Conservation (phyloP, 345 rosid genomes). For the Balakata baccata region DNA sequence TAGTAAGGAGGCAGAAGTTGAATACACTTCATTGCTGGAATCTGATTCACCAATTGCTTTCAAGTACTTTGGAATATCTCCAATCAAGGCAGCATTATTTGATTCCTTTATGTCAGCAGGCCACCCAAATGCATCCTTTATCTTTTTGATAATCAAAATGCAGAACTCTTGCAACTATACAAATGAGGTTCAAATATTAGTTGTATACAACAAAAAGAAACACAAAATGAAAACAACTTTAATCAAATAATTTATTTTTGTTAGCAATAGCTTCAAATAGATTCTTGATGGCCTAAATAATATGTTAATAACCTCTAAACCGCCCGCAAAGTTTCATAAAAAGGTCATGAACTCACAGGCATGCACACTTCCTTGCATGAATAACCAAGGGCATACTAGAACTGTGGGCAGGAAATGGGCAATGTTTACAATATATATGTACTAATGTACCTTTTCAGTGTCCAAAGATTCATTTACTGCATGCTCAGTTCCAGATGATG, state of each 20-base stretch:
- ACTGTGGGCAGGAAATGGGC: background rate
- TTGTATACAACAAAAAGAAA: background rate
- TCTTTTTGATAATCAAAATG: constrained; percentile 42
- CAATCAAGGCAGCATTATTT: constrained; percentile 57
- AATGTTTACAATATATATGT: constrained; percentile 9
- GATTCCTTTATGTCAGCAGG: constrained; percentile 46
- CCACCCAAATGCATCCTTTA: constrained; percentile 64
- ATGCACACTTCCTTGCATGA: background rate
- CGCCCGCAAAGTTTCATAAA: background rate
- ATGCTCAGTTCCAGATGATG: constrained; percentile 40
- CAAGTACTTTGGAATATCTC: constrained; percentile 61
- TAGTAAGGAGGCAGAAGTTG: constrained; percentile 36
- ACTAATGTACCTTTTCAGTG: constrained; percentile 61
- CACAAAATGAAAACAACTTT: background rate
- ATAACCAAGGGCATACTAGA: no score
- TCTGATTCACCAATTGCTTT: constrained; percentile 34
- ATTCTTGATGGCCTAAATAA: background rate
- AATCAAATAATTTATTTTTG: background rate
- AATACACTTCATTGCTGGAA: constrained; percentile 29
- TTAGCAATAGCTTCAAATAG: background rate
- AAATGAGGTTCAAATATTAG: constrained; percentile 15
- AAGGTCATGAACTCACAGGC: background rate
- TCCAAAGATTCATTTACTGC: constrained; percentile 38
- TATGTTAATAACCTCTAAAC: background rate
- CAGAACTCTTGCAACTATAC: constrained; percentile 55